Percentiles rank a stretch among this genome's conserved stretches.
Conservation (phyloP, 2,329 filamentous ascomycete genomes). For the Xylariaceae sp. region DNA sequence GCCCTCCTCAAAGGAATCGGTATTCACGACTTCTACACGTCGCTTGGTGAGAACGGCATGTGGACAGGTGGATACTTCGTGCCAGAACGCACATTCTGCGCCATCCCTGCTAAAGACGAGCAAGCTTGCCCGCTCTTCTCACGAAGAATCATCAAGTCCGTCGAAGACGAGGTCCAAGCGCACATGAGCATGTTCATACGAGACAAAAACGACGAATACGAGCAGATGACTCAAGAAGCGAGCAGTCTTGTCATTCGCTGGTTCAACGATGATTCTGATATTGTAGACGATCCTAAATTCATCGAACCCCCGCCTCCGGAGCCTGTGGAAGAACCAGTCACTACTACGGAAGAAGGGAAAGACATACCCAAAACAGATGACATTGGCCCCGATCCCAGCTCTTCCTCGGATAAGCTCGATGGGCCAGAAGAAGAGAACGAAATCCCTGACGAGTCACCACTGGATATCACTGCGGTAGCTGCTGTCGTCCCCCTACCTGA, state of each 20-base stretch:
- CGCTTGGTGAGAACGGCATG: conserved; percentile 68
- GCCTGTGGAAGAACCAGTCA: conserved; percentile 33
- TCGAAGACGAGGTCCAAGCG: conserved; percentile 68
- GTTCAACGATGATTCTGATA: conserved; percentile 46
- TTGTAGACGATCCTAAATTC: conserved; percentile 49
- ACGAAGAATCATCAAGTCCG: conserved; percentile 60
- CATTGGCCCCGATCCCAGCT: conserved; percentile 20
- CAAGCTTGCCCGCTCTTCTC: conserved; percentile 43
- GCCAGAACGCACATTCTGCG: conserved; percentile 76
- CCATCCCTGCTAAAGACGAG: conserved; percentile 56
- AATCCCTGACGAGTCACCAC: conserved; percentile 43
- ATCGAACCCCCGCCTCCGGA: conserved; percentile 40
- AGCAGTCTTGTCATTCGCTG: conserved; percentile 57
- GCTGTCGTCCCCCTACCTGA: conserved; percentile 48
- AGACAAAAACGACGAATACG: conserved; percentile 61
- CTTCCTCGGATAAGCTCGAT: neutral
- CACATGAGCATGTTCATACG: conserved; percentile 67
- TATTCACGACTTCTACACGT: conserved; percentile 73
- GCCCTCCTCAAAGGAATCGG: conserved; percentile 62
- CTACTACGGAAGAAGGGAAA: conserved; percentile 32
- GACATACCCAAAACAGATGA: conserved; percentile 30
- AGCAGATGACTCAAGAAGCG: conserved; percentile 59
- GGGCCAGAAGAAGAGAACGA: conserved; percentile 14
- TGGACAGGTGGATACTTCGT: conserved; percentile 60
- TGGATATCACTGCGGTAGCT: conserved; percentile 53